Base-by-base conservation (phyloP, 1,284 basidiomycete species). In the Microbotryum lychnidis-dioicae region DNA sequence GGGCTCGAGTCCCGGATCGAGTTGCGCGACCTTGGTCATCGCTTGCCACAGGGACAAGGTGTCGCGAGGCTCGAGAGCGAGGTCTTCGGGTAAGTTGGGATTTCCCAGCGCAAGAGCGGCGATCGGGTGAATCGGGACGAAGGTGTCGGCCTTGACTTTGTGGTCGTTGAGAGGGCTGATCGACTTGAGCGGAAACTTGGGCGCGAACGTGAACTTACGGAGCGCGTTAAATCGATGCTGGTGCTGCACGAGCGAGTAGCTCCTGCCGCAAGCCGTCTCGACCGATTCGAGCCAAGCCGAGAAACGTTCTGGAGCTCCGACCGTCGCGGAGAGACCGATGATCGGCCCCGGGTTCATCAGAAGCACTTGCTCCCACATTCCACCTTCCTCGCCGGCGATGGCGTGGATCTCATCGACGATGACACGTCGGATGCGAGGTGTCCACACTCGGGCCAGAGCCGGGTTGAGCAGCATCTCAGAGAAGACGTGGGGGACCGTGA, bases 351-450 rank as follows among this genome's bases (percentile, higher is more conserved):
- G 64, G 62, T 68, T 68, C 64, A 68, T 65, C 46, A 68, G 54
- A 6, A 68, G 53, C 6, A 68, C 64, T 63, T 68, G 67, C 67
- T 87, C 84, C 85, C 85, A 86, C 4, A 85, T 81, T 0, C 82
- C 77, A 1, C 84, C 84, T 66, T 84, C 82, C 66, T 84, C 79
- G 58, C 85, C 83, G 3, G 84, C 84, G 50, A 87, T 84, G 2
- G 81, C 80, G 70, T 87, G 85, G 50, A 87, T 85, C 71, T 87
- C 85, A 62, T 87, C 85, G 12, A 87, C 75, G 54, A 87, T 82
- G 58, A 87, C 83, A n/a, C 82, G 76, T 74, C 82, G 82, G 59
- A 87, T 79, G 46, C 81, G 78, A 0, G 83, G 81, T 3, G 80
- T 80, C 85, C 85, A 87, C 0, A 76, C 72, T 20, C 75, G 75